phyloP scores from a whole-genome alignment of 371 early-diverging fungal genomes.

The Zychaea mexicana region DNA sequence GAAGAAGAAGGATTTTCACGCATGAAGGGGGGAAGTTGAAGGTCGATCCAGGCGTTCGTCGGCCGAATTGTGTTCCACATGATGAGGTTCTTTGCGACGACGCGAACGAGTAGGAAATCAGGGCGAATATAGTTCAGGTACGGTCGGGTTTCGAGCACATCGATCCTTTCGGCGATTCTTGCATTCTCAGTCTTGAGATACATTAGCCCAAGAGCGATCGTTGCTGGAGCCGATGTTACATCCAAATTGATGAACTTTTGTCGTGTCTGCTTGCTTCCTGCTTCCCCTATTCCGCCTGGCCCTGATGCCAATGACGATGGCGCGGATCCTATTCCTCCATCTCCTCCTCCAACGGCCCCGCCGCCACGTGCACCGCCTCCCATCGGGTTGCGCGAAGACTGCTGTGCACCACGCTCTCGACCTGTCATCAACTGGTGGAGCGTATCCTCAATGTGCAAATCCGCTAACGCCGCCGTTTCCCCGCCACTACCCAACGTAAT shows the following conservation, averaged over 20 bases:
- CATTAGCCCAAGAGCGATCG: constrained; percentile 83
- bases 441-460: constrained; percentile 61
- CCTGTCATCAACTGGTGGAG: constrained; percentile 56
- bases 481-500: constrained; percentile 74
- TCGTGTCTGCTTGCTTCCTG: not conserved
- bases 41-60: constrained; percentile 66
- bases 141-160: constrained; percentile 51
- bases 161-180: constrained; percentile 63
- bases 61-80: constrained; percentile 69
- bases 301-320: not conserved
- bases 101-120: constrained; percentile 70
- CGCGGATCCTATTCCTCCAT: too few species aligned
- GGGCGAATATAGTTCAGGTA: constrained; percentile 72
- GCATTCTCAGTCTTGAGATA: constrained; percentile 78
- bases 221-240: constrained; percentile 70
- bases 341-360: too few species aligned
- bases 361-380: not conserved
- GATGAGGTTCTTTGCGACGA: constrained; percentile 69
- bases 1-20: not conserved
- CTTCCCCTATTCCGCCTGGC: not conserved
- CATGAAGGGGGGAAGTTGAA: constrained; percentile 68
- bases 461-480: constrained; percentile 51
- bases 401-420: not conserved
- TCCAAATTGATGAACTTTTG: constrained; percentile 24
- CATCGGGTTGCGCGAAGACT: too few species aligned